phyloP scores from a whole-genome alignment of 108 stramenopile genomes.

The Stephanodiscus minutulus region DNA sequence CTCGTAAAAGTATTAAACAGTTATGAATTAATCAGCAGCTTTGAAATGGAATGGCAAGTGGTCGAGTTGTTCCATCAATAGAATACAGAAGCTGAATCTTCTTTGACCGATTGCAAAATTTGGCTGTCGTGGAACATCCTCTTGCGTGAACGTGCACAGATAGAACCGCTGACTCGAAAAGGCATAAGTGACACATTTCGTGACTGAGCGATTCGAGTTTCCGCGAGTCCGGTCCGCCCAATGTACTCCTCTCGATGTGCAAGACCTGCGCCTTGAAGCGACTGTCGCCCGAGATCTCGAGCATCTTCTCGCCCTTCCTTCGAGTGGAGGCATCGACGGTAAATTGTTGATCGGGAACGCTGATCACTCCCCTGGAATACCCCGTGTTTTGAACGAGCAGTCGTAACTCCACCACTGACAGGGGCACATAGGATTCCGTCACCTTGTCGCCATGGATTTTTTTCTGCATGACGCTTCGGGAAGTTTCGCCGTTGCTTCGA shows the following conservation, averaged over 20 bases:
- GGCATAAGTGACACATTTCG: constrained; percentile 56
- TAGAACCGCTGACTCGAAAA: constrained; percentile 74
- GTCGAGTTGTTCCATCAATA: constrained; percentile 70
- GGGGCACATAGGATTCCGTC: constrained; percentile 40
- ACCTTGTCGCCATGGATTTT: constrained; percentile 29
- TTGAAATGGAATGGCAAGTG: constrained; percentile 75
- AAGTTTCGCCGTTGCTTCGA: constrained; percentile 85
- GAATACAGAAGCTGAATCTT: constrained; percentile 68
- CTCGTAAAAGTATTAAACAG: neutral
- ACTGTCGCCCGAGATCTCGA: constrained; percentile 70
- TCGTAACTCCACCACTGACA: constrained; percentile 76
- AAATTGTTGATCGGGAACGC: constrained; percentile 64
- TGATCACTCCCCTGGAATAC: constrained; percentile 38
- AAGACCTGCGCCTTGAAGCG: constrained; percentile 61
- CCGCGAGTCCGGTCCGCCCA: constrained; percentile 5
- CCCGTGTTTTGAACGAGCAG: constrained; percentile 85
- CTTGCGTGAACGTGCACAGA: constrained; percentile 68
- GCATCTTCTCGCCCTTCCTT: constrained; percentile 72
- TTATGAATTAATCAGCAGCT: constrained; percentile 2
- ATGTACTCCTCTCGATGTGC: constrained; percentile 42
- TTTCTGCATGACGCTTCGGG: constrained; percentile 58
- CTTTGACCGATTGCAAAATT: constrained; percentile 73
- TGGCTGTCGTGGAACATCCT: constrained; percentile 74
- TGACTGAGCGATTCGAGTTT: constrained; percentile 27
- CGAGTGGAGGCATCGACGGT: constrained; percentile 82